These are phyloP conservation scores for Hypoxylon sp. DNA, from an alignment of 2,329 filamentous ascomycete genomes.

Conservation along the genomic window DNA sequence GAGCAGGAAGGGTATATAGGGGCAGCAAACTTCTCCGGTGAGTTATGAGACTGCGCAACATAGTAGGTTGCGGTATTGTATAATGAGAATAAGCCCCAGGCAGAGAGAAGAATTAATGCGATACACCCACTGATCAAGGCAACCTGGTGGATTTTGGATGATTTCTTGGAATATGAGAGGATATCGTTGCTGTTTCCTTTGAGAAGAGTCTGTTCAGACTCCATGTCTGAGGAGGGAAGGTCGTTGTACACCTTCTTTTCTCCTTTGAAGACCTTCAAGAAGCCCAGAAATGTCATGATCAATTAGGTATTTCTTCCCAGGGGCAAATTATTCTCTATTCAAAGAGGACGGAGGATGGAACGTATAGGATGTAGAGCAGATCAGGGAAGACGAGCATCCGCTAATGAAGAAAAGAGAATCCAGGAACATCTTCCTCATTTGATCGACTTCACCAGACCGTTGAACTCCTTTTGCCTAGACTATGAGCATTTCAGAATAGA, in stretches of 20 bases:
- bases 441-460: not conserved
- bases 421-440: not conserved
- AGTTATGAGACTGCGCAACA: not conserved
- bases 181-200: not conserved
- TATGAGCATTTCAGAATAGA: too few species aligned
- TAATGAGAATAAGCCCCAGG: not conserved
- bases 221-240: not conserved
- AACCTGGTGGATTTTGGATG: not conserved
- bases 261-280: not conserved
- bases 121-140: not conserved
- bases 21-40: not conserved
- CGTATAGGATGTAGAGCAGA: not conserved
- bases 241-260: not conserved
- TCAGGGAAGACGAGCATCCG: not conserved
- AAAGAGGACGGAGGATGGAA: not conserved
- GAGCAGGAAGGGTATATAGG: not conserved
- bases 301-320: not conserved
- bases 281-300: not conserved
- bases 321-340: too few species aligned
- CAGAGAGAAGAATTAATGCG: not conserved
- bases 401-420: not conserved
- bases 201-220: not conserved
- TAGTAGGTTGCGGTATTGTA: not conserved
- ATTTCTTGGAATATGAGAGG: not conserved
- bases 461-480: not conserved